Conservation (phyloP, 176 grass and related monocot genomes). For the Aegilops sharonensis region DNA sequence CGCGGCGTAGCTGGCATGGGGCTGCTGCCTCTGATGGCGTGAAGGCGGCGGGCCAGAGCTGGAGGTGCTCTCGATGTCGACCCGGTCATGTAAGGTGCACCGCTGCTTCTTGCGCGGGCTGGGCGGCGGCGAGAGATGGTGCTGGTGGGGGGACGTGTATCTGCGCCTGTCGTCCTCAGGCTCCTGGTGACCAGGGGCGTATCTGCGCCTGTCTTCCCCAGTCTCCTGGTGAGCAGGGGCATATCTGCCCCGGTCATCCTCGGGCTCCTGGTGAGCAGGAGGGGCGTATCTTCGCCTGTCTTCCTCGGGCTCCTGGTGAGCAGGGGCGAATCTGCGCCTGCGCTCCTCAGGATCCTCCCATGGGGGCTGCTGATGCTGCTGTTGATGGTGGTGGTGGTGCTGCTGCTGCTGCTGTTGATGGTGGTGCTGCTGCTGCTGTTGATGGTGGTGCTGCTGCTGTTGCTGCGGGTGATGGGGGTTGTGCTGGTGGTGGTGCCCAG, state of each 20-base stretch:
- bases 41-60: constrained; percentile 35
- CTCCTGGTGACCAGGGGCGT: constrained; percentile 8
- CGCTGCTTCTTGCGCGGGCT: constrained; percentile 34
- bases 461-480: background rate
- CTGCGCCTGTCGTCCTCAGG: constrained; percentile 22
- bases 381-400: background rate
- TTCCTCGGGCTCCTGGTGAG: constrained; percentile 22
- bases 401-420: background rate
- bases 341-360: constrained; percentile 37
- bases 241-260: constrained; percentile 24
- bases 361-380: background rate
- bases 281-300: background rate
- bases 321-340: background rate
- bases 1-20: constrained; percentile 4
- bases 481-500: constrained; percentile 8
- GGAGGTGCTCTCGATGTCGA: constrained; percentile 49
- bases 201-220: constrained; percentile 17
- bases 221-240: constrained; percentile 1
- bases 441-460: background rate
- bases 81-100: constrained; percentile 7
- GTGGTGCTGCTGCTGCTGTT: constrained; percentile 1
- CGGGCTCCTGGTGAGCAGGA: constrained; percentile 4
- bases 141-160: background rate
- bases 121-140: constrained; percentile 2
- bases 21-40: constrained; percentile 29